Conservation (phyloP, 1,284 basidiomycete species). For the Wolfiporia cocos region DNA sequence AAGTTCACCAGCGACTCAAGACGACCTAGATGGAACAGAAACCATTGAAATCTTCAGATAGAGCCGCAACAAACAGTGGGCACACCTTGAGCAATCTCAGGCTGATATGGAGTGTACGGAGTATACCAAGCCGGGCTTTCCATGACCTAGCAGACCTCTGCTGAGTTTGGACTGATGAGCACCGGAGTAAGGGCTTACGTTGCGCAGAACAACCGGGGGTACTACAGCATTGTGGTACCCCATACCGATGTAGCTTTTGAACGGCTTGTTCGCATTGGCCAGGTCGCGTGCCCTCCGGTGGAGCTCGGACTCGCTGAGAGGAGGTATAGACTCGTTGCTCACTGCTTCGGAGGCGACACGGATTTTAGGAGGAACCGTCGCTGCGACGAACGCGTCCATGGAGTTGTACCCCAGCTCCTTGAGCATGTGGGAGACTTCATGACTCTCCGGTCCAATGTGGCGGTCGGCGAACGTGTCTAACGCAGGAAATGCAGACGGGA, state of each 20-base stretch:
- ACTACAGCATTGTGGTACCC: conserved; percentile 95
- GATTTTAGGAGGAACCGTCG: conserved; percentile 77
- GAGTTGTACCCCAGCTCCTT: conserved; percentile 73
- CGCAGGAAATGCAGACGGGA: conserved; percentile 64
- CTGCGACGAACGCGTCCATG: conserved; percentile 82
- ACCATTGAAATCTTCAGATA: not conserved
- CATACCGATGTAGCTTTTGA: conserved; percentile 96
- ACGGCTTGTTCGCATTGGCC: conserved; percentile 73
- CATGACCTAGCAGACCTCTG: conserved; percentile 53
- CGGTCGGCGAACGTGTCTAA: conserved; percentile 86
- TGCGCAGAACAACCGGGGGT: conserved; percentile 89
- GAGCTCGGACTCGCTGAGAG: conserved; percentile 86
- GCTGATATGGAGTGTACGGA: conserved; percentile 92
- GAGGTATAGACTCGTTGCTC: conserved; percentile 62
- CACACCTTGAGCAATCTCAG: conserved; percentile 88
- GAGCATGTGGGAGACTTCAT: conserved; percentile 78
- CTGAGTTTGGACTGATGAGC: no score
- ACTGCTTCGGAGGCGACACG: conserved; percentile 61
- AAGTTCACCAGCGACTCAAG: conserved; percentile 96
- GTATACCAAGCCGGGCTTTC: conserved; percentile 99
- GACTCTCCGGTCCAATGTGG: conserved; percentile 84
- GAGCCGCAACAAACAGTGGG: conserved; percentile 1
- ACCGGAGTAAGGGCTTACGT: conserved; percentile 43
- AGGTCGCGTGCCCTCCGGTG: conserved; percentile 72
- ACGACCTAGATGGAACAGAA: conserved; percentile 56